Base-by-base conservation (phyloP, 306 rosid genomes). In the Pyrus bretschneideri region DNA sequence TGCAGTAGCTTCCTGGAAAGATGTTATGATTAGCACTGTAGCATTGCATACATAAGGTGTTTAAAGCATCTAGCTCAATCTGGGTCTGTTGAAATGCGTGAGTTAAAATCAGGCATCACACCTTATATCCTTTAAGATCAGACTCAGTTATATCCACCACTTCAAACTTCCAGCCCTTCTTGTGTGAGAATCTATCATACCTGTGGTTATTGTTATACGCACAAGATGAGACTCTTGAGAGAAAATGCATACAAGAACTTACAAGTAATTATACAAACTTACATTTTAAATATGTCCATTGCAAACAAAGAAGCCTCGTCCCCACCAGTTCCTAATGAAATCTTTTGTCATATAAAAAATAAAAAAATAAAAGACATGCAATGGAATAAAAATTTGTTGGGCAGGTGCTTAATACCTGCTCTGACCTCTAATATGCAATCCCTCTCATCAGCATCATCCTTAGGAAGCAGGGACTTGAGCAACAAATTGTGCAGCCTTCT, bases 281-380 rank as follows among this genome's bases (percentile, higher is more conserved):
- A 91, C 98, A 94, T 94, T 89, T 85, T 94, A 84, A 91, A 90
- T 73, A 91, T 81, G 78, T 91, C 97, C 94, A 91, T 90, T 21
- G 98, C 98, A 86, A 94, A 91, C 83, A 94, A 77, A 72, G 97
- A 94, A 76, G 98, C 98, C 81, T 94, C 97, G 79, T 91, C 97
- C 55, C 97, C 97, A 22, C 97, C 98, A 70, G 94, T 88, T 77
- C 98, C 97, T 93, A 84, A 51, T 65, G 44, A 68, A 55, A 57
- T 45, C 29, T 44, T 68, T 14, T 15, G 27, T 64, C 54, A 51
- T 51, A 58, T 59, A 63, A 80, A 77, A 67, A 62, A 54, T 72
- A 35, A 63, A 80, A 77, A 67, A 52, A 59, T 74, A 44, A 75
- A 62, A 73, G 46, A 42, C 25, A 46, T 35, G 67, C 42, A 74